phyloP scores from a whole-genome alignment of 1,284 basidiomycete species.

The Trametes hirsuta region DNA sequence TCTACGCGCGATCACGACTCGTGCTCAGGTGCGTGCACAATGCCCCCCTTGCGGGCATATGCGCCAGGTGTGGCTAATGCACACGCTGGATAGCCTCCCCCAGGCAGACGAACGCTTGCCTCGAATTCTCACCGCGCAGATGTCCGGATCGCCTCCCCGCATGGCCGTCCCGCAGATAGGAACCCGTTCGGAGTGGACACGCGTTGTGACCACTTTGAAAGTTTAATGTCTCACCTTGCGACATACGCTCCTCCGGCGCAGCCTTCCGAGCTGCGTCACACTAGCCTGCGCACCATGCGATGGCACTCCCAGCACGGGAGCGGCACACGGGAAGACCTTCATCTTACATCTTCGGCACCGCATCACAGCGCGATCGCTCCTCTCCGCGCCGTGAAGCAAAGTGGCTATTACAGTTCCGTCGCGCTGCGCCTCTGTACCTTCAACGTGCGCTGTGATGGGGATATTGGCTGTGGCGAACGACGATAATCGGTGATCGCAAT shows the following conservation, averaged over 20 bases:
- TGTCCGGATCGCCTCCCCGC: neutral
- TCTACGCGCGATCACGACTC: conserved; percentile 17
- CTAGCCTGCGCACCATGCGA: neutral
- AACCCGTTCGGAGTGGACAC: neutral
- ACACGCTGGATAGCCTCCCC: conserved; percentile 8
- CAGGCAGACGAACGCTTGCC: conserved; percentile 11
- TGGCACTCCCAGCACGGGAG: neutral
- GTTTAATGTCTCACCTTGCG: conserved; percentile 16
- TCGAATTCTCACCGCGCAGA: neutral
- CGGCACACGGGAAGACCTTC: neutral
- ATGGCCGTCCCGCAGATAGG: conserved; percentile 2
- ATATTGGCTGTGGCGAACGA: neutral
- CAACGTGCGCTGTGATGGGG: neutral
- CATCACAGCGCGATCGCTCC: neutral
- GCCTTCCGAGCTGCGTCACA: neutral
- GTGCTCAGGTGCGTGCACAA: conserved; percentile 3
- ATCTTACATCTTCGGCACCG: neutral
- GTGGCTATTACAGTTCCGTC: no score
- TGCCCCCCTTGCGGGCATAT: neutral
- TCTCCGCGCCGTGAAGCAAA: neutral
- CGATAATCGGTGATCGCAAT: conserved; percentile 19
- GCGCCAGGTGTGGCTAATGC: conserved; percentile 8
- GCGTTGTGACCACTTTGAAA: neutral
- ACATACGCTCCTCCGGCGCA: neutral
- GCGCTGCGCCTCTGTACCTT: neutral